Percentiles rank a stretch among this genome's conserved stretches.
These are phyloP conservation scores for Picea glauca DNA, from an alignment of 75 land plant genomes.

Conservation along the genomic window DNA sequence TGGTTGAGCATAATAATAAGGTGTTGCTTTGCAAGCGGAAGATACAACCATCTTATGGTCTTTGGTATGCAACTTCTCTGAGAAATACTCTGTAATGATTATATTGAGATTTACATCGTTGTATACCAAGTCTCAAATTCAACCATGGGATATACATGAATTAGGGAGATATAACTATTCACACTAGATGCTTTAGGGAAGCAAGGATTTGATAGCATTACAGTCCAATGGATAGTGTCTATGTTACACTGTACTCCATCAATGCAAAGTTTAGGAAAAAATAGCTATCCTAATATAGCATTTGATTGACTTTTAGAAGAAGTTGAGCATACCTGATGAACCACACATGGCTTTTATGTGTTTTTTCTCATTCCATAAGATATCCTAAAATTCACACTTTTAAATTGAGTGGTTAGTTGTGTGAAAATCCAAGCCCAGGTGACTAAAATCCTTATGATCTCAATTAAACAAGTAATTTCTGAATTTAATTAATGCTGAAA, in stretches of 20 bases:
- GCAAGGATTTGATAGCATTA: background rate
- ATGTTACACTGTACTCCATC: background rate
- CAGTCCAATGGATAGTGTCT: background rate
- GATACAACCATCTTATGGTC: slow-evolving; percentile 88
- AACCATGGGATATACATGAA: background rate
- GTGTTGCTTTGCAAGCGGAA: slow-evolving; percentile 74
- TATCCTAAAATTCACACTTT: background rate
- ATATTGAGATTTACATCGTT: background rate
- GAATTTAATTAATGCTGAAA: no score
- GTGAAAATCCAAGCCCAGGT: background rate
- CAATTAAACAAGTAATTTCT: no score
- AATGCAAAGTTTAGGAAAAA: background rate
- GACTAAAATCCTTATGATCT: no score
- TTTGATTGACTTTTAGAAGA: background rate
- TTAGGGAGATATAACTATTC: background rate
- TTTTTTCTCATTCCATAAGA: background rate
- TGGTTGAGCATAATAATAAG: slow-evolving; percentile 76
- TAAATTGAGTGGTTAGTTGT: background rate
- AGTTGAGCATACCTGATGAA: background rate
- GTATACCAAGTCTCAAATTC: background rate
- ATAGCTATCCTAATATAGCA: background rate
- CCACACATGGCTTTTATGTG: background rate
- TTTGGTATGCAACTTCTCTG: slow-evolving; percentile 52
- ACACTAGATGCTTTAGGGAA: background rate
- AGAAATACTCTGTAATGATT: slow-evolving; percentile 7